Evolutionary conservation across 2,329 filamentous ascomycete genomes (phyloP), one percentile per base, ranked within the genome.

Genomic region (Exserohilum turcica): DNA sequence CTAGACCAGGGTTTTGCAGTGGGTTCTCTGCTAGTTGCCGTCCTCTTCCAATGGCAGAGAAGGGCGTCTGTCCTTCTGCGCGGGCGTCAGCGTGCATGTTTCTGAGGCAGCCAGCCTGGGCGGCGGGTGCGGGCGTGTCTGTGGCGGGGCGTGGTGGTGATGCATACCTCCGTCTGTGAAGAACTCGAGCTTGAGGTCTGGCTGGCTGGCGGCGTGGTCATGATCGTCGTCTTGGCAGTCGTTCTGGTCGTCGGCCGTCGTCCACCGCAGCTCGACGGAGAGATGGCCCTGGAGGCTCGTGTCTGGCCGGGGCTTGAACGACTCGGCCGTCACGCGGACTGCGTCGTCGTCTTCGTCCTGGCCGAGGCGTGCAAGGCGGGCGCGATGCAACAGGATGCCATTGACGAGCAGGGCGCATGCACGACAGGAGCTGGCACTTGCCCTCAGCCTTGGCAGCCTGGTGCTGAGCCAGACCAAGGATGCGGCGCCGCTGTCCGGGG

Each of bases 121-220:
- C 40, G 32, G 13, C 18, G 36, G 18, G 45, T 32, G 12, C 6
- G 21, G 10, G 16, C 6, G 1, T 31, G 16, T 42, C 2, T 24
- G 27, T n/a, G 8, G 48, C 10, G 7, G 9, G 19, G 31, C n/a
- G 42, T 16, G 19, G 19, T n/a, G 13, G 42, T 16, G 19, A 13
- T n/a, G 13, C 67, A 18, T 70, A 73, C 71, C 68, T 69, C 63
- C 59, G 52, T 73, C 70, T 51, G 70, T 71, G 39, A 69, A 74
- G 49, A 71, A 70, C 44, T 74, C 71, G 1, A 74, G 59, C 35
- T 72, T 73, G 40, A 74, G 60, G 44, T 74, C 70, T 37, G 71
- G 68, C 57, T 68, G 68, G 36, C 60, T 60, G 18, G 58, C 33
- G 2, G 61, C 49, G 38, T 62, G 60, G 16, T 63, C 63, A 21